Evolutionary conservation across 805 yeast genomes (phyloP).

Genomic region (Cyberlindnera xylosilytica): DNA sequence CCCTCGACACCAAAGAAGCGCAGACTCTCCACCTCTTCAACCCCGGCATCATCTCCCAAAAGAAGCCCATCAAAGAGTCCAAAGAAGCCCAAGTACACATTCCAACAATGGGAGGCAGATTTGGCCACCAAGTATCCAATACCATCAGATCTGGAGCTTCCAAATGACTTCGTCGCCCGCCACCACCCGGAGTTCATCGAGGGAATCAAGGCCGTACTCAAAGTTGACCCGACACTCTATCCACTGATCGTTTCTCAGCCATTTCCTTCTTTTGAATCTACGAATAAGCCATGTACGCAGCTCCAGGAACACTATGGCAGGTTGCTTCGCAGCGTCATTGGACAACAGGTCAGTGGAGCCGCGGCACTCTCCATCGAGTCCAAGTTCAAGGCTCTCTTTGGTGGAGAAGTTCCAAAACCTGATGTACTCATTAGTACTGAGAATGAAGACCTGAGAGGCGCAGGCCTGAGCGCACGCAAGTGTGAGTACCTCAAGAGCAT

Average conservation of each 20-base stretch:
- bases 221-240: constrained; percentile 36
- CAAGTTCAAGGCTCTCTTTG: constrained; percentile 40
- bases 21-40: not conserved
- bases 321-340: constrained; percentile 49
- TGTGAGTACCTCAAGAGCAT: constrained; percentile 57
- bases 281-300: constrained; percentile 11
- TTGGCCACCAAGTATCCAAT: constrained; percentile 12
- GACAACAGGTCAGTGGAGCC: constrained; percentile 76
- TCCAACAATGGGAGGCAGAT: constrained; percentile 13
- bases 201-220: constrained; percentile 33
- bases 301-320: constrained; percentile 37
- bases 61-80: constrained; percentile 4
- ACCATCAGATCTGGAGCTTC: constrained; percentile 17
- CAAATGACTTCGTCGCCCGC: constrained; percentile 22
- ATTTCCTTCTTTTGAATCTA: constrained; percentile 29
- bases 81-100: constrained; percentile 12
- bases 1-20: constrained; percentile 11
- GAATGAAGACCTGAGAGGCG: constrained; percentile 47
- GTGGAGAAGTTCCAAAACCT: constrained; percentile 39
- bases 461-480: constrained; percentile 70
- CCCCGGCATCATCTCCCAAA: constrained; percentile 1
- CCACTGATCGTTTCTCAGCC: constrained; percentile 24
- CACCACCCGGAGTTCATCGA: constrained; percentile 33
- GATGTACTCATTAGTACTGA: constrained; percentile 37
- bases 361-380: constrained; percentile 69